A percentile compares a stretch with the other conserved stretches of the same genome.
Conservation (phyloP, 495 filamentous ascomycete genomes). For the Parathielavia hyrcaniae region DNA sequence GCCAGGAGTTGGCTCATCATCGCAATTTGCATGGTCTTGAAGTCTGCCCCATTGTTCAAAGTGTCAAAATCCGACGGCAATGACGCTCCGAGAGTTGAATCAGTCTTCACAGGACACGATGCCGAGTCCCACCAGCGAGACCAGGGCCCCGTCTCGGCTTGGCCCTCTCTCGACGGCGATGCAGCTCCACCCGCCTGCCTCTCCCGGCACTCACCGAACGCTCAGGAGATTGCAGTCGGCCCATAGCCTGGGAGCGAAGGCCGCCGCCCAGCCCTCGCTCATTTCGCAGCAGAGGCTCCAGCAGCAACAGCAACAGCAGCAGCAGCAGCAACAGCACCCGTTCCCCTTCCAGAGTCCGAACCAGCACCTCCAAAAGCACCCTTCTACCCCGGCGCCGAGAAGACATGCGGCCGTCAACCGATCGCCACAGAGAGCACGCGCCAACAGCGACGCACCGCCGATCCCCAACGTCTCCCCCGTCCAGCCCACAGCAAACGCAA, state of each 20-base stretch:
- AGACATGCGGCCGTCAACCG: constrained; percentile 39
- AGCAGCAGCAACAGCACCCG: constrained; percentile 29
- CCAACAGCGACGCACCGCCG: constrained; percentile 64
- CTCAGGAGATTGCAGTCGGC: constrained; percentile 53
- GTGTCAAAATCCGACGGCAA: constrained; percentile 3
- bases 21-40: constrained; percentile 1
- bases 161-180: constrained; percentile 19
- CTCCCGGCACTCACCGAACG: constrained; percentile 37
- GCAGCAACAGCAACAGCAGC: constrained; percentile 27
- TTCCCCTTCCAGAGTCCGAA: constrained; percentile 18
- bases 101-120: constrained; percentile 24
- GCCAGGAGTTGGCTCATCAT: constrained; percentile 1
- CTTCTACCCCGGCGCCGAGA: constrained; percentile 10
- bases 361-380: constrained; percentile 17
- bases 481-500: constrained; percentile 21
- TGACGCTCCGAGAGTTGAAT: constrained; percentile 25
- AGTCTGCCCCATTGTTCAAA: background rate
- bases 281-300: constrained; percentile 50
- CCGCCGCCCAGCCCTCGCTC: constrained; percentile 38
- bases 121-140: constrained; percentile 38
- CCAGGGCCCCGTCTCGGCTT: constrained; percentile 21
- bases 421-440: constrained; percentile 55
- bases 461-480: constrained; percentile 17
- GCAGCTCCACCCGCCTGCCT: constrained; percentile 33
- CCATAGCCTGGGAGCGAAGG: constrained; percentile 47